Base-by-base conservation (phyloP, 306 rosid genomes). In the Aeschynomene evenia region DNA sequence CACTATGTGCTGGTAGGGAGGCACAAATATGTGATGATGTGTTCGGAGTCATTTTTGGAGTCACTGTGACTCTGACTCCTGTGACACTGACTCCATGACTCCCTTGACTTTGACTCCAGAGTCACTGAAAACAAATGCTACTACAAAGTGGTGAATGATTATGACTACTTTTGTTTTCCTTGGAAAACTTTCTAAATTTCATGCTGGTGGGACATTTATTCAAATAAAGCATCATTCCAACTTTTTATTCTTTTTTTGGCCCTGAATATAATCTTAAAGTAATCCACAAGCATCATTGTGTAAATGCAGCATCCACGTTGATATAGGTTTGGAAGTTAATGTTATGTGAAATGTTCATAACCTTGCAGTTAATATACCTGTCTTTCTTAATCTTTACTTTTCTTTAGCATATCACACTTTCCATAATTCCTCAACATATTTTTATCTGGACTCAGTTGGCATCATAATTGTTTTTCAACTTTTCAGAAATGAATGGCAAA, bases 401-500 rank as follows among this genome's bases (percentile, higher is more conserved):
- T 57, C 23, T 49, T 4, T 48, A 18, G 42, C 16, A 36, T 78
- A 68, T 53, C 72, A 13, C 57, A 20, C 37, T 18, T 53, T 28
- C 74, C 53, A 26, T 59, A 40, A n/a, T 29, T 71, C 46, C 56
- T 22, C 16, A 16, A 16, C 58, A 9, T 20, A 24, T 21, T 67
- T n/a, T 48, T 59, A 50, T 68, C 56, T 16, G 15, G 48, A 37
- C n/a, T 46, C 31, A 1, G 37, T 65, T 72, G n/a, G 39, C 45
- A 58, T 67, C 50, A 57, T 54, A 45, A 67, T 60, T 61, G 7
- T 58, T 63, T 76, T 73, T 58, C 68, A 37, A 77, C 65, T 73
- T 73, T 65, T 36, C 84, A 87, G 96, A 75, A 74, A 58, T 37
- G 59, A 29, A 59, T 62, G 52, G 19, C 62, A 62, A 75, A 58